phyloP scores from a whole-genome alignment of 2,329 filamentous ascomycete genomes.

The Knufia petricola region DNA sequence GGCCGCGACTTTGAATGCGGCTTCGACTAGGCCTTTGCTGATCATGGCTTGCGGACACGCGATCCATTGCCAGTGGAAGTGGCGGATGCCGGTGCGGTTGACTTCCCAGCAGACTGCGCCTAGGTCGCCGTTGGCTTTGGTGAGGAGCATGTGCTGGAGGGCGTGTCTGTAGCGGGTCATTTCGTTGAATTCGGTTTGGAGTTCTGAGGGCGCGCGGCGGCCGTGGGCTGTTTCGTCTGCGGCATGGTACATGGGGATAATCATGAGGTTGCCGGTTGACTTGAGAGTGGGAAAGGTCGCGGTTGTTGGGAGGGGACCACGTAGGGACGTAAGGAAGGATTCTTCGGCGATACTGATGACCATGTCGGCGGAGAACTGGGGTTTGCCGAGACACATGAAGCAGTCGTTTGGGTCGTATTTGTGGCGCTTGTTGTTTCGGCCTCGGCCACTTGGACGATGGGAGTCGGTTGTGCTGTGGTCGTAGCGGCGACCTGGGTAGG shows the following conservation, averaged over 20 bases:
- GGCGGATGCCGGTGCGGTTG: constrained; percentile 67
- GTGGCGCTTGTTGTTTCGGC: constrained; percentile 37
- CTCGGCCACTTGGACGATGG: constrained; percentile 33
- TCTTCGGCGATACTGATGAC: constrained; percentile 82
- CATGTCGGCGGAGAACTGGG: constrained; percentile 73
- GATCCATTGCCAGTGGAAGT: constrained; percentile 89
- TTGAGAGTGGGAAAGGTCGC: constrained; percentile 61
- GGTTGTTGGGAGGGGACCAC: constrained; percentile 70
- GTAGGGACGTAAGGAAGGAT: constrained; percentile 80
- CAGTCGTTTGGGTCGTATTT: constrained; percentile 62
- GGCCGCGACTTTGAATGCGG: constrained; percentile 78
- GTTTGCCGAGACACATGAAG: constrained; percentile 92
- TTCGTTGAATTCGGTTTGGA: constrained; percentile 57
- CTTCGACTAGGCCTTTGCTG: constrained; percentile 66
- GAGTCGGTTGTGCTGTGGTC: background rate
- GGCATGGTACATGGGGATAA: constrained; percentile 77
- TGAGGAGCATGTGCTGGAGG: constrained; percentile 65
- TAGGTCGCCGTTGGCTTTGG: constrained; percentile 43
- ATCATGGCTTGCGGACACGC: constrained; percentile 63
- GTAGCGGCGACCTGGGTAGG: constrained; percentile 8
- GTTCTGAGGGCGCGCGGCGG: constrained; percentile 51
- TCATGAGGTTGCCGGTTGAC: constrained; percentile 79
- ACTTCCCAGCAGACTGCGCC: constrained; percentile 91
- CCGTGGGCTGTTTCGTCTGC: constrained; percentile 44
- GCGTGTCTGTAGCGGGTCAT: constrained; percentile 73